Percentiles rank a stretch among this genome's conserved stretches.
phyloP scores from a whole-genome alignment of 495 filamentous ascomycete species.

The Penicillium tannophilum region DNA sequence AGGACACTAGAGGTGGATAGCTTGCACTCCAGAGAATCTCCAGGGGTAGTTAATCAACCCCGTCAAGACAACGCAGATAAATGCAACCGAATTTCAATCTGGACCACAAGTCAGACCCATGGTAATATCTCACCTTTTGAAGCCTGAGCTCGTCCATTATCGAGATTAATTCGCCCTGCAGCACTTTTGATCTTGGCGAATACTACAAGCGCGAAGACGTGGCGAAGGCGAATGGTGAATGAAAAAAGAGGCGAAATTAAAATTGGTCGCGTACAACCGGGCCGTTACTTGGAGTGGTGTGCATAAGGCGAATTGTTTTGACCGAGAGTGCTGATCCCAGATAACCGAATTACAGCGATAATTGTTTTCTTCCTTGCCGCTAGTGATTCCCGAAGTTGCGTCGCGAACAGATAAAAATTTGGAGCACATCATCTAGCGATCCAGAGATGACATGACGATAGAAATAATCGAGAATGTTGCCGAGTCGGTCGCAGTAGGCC shows the following conservation, averaged over 20 bases:
- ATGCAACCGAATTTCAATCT: conserved; percentile 3
- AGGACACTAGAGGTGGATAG: conserved; percentile 1
- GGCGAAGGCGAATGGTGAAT: conserved; percentile 22
- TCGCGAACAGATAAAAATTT: conserved; percentile 43
- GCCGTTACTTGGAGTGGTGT: conserved; percentile 49
- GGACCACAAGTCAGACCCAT: not conserved
- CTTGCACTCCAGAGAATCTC: not conserved
- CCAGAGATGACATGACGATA: conserved; percentile 44
- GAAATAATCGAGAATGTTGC: conserved; percentile 33
- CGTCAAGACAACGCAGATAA: not conserved
- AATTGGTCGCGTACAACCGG: conserved; percentile 48
- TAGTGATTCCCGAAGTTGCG: conserved; percentile 45
- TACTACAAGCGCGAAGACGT: conserved; percentile 46
- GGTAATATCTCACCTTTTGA: conserved; percentile 17
- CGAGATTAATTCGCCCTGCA: conserved; percentile 14
- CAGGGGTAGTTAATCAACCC: not conserved
- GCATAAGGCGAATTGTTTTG: conserved; percentile 47
- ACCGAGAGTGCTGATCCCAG: conserved; percentile 49
- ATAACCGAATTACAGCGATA: conserved; percentile 57
- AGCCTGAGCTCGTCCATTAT: not conserved
- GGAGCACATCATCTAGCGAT: conserved; percentile 44
- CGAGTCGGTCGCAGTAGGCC: conserved; percentile 35
- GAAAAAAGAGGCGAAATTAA: conserved; percentile 31
- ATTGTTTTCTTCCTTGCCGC: conserved; percentile 49
- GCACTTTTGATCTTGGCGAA: conserved; percentile 9